Evolutionary conservation across 768 basidiomycete species (phyloP).

Genomic region (Chalciporus sphaerocephalus): DNA sequence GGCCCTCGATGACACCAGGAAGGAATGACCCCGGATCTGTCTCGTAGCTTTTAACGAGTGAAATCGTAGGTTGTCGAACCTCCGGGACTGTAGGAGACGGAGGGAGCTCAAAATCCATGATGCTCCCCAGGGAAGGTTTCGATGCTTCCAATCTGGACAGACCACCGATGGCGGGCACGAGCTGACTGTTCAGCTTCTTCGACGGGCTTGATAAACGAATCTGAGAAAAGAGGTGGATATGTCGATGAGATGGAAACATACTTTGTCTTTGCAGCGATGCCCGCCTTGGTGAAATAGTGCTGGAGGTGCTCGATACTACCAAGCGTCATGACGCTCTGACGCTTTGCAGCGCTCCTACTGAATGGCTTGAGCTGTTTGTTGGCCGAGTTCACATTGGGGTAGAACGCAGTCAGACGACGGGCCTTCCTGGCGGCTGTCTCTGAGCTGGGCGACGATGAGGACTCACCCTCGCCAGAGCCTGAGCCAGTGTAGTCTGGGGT

Average conservation of each 20-base stretch:
- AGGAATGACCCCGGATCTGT: constrained; percentile 75
- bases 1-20: constrained; percentile 73
- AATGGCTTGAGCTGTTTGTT: constrained; percentile 82
- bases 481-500: constrained; percentile 62
- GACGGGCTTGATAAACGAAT: constrained; percentile 30
- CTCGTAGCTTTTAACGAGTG: constrained; percentile 62
- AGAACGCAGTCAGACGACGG: constrained; percentile 71
- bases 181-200: constrained; percentile 53
- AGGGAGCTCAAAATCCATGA: constrained; percentile 58
- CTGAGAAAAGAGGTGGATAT: constrained; percentile 4
- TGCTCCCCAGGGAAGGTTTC: constrained; percentile 38
- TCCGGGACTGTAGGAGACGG: constrained; percentile 61
- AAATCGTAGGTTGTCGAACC: constrained; percentile 39
- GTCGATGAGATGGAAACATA: constrained; percentile 35
- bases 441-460: constrained; percentile 25
- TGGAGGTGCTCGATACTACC: constrained; percentile 97
- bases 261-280: constrained; percentile 69
- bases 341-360: constrained; percentile 85
- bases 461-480: constrained; percentile 35
- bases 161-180: constrained; percentile 76
- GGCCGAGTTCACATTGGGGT: constrained; percentile 64
- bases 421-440: constrained; percentile 41
- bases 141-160: constrained; percentile 39
- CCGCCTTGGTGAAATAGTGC: constrained; percentile 90
- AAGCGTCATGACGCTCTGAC: constrained; percentile 88